Base-by-base conservation (phyloP, 176 grass and related monocot species). In the Oropetium thomaeum region DNA sequence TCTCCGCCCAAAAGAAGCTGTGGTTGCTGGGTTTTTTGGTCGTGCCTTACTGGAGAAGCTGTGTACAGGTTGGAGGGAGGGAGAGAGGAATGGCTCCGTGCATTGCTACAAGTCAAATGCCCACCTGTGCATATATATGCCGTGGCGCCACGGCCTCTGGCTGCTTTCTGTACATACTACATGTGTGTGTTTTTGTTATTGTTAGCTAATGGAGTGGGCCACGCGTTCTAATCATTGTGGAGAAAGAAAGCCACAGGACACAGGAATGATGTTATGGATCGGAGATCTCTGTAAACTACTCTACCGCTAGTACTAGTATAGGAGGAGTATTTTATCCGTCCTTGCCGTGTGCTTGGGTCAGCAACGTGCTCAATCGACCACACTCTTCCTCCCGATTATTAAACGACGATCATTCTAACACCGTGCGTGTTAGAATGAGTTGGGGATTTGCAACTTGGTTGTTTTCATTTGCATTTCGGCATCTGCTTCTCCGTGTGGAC, bases 51-150 rank as follows among this genome's bases (percentile, higher is more conserved):
- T 78, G 78, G 78, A 82, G 68, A 89, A 78, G 81, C 72, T 55
- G 77, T 33, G 57, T 40, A 72, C 80, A 79, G 85, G 80, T 65
- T 87, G 85, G 74, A 60, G 73, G 60, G 20, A 39, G 63, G 63
- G 77, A 11, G 20, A 78, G 66, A 26, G 33, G 17, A 62, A 49
- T 71, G 44, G 44, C 81, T 47, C 48, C 79, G 54, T 42, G 68
- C 54, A 19, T 83, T 83, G 85, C 86, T 88, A 78, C 75, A 12
- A 38, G 75, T 83, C 75, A 83, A 83, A 79, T 87, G 80, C 75
- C 33, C 29, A 73, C 60, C 41, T 45, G 53, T 69, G 53, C 48
- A 39, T 87, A 66, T 87, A 78, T 78, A 78, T 42, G 48, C 9
- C 58, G 22, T 1, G 19, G 20, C 29, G 67, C 13, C 23, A 5